Base-by-base conservation (phyloP, 2,329 filamentous ascomycete genomes). In the Ceratocystis cubensis region DNA sequence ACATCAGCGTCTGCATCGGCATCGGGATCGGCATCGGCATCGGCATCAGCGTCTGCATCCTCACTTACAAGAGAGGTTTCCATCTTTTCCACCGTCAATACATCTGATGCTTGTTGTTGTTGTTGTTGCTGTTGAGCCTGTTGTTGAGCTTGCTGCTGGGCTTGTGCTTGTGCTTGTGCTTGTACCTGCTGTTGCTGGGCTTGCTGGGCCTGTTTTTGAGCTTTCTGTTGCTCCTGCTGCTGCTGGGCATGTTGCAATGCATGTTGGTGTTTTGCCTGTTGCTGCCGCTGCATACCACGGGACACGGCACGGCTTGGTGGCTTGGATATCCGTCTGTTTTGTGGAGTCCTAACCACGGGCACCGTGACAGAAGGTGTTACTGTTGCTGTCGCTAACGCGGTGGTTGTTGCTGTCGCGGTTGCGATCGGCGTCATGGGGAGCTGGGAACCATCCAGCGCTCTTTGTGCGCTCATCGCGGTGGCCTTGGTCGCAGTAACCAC, bases 401-500 rank as follows among this genome's bases (percentile, higher is more conserved):
- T 22, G n/a, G 41, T 20, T 22, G 28, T 28, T 28, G 28, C 28
- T 28, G 28, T 28, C 28, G 4, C 28, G 25, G 15, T n/a, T 13
- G 61, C 41, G 13, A 28, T 46, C 15, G 61, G 25, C 22, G 44
- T 25, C 15, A 20, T 17, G 6, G 61, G 46, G 15, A 25, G 15
- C 61, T 63, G 61, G 15, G 61, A 33, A 2, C 77, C 76, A 20
- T 80, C 78, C 13, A 86, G 72, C 1, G 79, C 70, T 57, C 76
- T 77, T 69, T 86, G 84, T 2, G 78, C 76, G 62, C 74, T 74
- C 75, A 85, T 78, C 20, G 82, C 81, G 17, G 69, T 70, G n/a
- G 71, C 75, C 50, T 82, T 77, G 1, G 79, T 76, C 5, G 81
- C 79, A n/a, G 78, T 75, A 13, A 87, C 81, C 17, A 86, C 82